These are phyloP conservation scores for Penicillium oxalicum DNA, from an alignment of 2,329 filamentous ascomycete species.

Conservation along the genomic window DNA sequence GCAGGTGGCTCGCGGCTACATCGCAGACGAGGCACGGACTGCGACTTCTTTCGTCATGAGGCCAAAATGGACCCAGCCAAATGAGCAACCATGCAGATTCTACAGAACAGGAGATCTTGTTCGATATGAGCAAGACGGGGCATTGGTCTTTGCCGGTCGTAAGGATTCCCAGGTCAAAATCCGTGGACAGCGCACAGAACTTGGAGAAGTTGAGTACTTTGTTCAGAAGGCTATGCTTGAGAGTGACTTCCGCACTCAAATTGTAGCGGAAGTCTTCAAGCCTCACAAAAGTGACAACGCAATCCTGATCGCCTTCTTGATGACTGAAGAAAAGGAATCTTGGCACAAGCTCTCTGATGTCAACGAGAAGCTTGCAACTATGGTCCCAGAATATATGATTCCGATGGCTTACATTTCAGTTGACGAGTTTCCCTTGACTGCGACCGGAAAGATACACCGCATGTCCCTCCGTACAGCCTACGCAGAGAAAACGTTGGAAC, in stretches of 20 bases:
- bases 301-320: neutral
- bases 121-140: slow-evolving; percentile 37
- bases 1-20: slow-evolving; percentile 26
- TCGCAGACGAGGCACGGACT: slow-evolving; percentile 22
- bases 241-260: neutral
- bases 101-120: slow-evolving; percentile 12
- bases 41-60: slow-evolving; percentile 20
- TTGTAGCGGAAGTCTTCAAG: neutral
- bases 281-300: neutral
- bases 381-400: neutral
- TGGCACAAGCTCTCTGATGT: neutral
- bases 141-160: neutral
- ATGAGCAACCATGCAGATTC: neutral
- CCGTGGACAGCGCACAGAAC: slow-evolving; percentile 8
- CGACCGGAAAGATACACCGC: slow-evolving; percentile 1
- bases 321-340: neutral
- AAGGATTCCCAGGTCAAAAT: slow-evolving; percentile 10
- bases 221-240: neutral
- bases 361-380: no score
- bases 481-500: no score
- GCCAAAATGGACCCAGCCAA: no score
- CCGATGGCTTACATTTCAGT: neutral
- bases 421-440: neutral
- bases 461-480: neutral
- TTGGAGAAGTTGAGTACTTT: slow-evolving; percentile 7